Evolutionary conservation across 2,329 filamentous ascomycete genomes (phyloP), one percentile per base, ranked within the genome.

Genomic region (Chalaropsis thielavioides): DNA sequence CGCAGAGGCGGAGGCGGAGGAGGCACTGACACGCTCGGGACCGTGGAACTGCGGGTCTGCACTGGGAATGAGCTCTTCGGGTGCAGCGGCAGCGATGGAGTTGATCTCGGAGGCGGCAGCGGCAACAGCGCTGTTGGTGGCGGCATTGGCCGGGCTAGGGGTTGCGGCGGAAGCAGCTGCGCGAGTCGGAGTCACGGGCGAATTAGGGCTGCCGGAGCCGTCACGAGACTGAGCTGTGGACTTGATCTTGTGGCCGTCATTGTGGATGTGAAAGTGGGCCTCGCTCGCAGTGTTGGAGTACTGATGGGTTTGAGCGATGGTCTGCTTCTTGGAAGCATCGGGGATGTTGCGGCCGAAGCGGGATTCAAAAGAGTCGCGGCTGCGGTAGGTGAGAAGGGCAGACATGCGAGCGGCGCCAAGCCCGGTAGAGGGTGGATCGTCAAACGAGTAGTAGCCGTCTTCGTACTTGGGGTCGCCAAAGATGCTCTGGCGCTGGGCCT

Each of bases 391-490:
- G 70, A 99, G 79, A 44, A 99, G 83, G 1, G 94, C 94, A 66
- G 92, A 90, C 94, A 99, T 99, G 71, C 94, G 90, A 31, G 94
- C 94, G 7, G 94, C 94, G 13, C 92, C 91, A 1, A 99, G 82
- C 0, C 94, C 94, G 0, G 91, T 88, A 0, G 85, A 79, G 0
- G 94, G 94, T 41, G 92, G 92, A 70, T 97, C 90, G 40, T 88
- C 82, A 71, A 94, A 95, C 0, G 84, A 72, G 73, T 97, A 99
- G 76, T 96, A 97, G 56, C 94, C 94, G 72, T 97, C 92, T 68
- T 96, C 91, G 74, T 99, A 99, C 77, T 96, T 97, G 40, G 94
- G 94, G 73, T 99, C 94, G 46, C 90, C 92, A 76, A 97, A 99
- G 73, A 99, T 97, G 80, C 88, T 92, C 76, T 94, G 89, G 62